Evolutionary conservation across 1,284 basidiomycete species (phyloP).

Genomic region (Cutaneotrichosporon curvatum): DNA sequence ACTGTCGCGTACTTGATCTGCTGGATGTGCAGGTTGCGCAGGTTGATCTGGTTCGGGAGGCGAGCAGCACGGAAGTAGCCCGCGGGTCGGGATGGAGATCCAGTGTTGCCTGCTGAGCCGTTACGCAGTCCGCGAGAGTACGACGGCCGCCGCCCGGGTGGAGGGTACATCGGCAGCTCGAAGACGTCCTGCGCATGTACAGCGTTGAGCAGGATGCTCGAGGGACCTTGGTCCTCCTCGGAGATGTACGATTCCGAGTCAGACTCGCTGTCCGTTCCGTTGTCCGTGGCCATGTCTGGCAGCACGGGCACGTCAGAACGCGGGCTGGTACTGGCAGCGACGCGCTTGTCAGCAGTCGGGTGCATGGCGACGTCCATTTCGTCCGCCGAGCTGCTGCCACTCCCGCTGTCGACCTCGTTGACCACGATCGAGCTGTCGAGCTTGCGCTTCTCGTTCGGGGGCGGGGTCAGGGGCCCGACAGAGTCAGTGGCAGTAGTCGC

Average conservation of each 20-base stretch:
- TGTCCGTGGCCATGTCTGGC: constrained; percentile 6
- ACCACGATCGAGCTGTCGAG: background rate
- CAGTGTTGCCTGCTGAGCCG: no score
- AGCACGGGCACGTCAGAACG: background rate
- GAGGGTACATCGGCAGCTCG: constrained; percentile 31
- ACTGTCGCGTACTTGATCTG: constrained; percentile 75
- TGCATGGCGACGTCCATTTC: constrained; percentile 41
- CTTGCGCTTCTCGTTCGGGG: background rate
- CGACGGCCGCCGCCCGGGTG: constrained; percentile 10
- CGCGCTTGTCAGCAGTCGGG: constrained; percentile 35
- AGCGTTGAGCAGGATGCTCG: constrained; percentile 41
- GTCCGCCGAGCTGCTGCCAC: constrained; percentile 3
- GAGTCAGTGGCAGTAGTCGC: constrained; percentile 9
- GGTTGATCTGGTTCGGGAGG: constrained; percentile 42
- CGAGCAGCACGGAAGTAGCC: constrained; percentile 34
- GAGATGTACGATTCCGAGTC: constrained; percentile 11
- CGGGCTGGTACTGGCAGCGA: constrained; percentile 1
- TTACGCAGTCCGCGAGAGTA: background rate
- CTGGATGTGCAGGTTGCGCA: constrained; percentile 46
- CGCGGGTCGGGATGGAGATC: constrained; percentile 3
- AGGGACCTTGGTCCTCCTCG: constrained; percentile 29
- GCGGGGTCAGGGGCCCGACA: constrained; percentile 1
- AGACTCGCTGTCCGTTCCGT: constrained; percentile 1
- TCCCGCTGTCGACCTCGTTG: constrained; percentile 1
- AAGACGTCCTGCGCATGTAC: constrained; percentile 43